Conservation (phyloP, 2,329 filamentous ascomycete genomes). For the Diaporthe batatas region DNA sequence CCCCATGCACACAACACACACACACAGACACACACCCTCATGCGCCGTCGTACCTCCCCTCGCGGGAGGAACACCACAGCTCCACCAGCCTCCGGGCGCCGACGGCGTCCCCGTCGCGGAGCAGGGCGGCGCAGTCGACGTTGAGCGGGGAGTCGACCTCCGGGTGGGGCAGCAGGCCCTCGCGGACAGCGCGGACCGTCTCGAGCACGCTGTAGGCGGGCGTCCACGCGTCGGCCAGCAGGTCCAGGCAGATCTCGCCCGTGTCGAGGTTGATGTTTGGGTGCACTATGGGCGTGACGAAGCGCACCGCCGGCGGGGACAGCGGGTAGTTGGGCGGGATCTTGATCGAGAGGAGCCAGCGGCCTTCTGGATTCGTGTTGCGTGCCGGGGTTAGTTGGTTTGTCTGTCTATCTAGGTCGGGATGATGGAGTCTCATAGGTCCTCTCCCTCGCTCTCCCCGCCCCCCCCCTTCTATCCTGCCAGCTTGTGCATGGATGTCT, state of each 20-base stretch:
- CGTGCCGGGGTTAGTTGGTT: too few relatives aligned
- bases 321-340: slow-evolving; percentile 86
- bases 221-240: slow-evolving; percentile 84
- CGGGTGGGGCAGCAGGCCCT: slow-evolving; percentile 75
- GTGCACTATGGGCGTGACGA: slow-evolving; percentile 88
- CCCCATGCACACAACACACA: neutral
- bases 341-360: slow-evolving; percentile 84
- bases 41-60: slow-evolving; percentile 63
- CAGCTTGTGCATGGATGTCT: too few relatives aligned
- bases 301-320: slow-evolving; percentile 80
- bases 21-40: slow-evolving; percentile 40
- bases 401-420: too few relatives aligned
- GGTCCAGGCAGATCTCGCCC: slow-evolving; percentile 94
- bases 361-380: slow-evolving; percentile 65
- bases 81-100: slow-evolving; percentile 79
- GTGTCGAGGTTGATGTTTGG: slow-evolving; percentile 79
- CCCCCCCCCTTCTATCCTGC: too few relatives aligned
- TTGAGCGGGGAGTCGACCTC: slow-evolving; percentile 83
- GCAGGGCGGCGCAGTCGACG: slow-evolving; percentile 80
- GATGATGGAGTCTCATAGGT: neutral
- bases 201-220: slow-evolving; percentile 86
- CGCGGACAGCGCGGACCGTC: slow-evolving; percentile 77
- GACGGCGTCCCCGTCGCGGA: slow-evolving; percentile 76
- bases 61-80: slow-evolving; percentile 69
- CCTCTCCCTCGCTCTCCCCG: too few relatives aligned